Percentiles rank a stretch among this genome's conserved stretches.
Evolutionary conservation across 2,329 filamentous ascomycete genomes (phyloP).

Genomic region (Lecanosticta acicola): DNA sequence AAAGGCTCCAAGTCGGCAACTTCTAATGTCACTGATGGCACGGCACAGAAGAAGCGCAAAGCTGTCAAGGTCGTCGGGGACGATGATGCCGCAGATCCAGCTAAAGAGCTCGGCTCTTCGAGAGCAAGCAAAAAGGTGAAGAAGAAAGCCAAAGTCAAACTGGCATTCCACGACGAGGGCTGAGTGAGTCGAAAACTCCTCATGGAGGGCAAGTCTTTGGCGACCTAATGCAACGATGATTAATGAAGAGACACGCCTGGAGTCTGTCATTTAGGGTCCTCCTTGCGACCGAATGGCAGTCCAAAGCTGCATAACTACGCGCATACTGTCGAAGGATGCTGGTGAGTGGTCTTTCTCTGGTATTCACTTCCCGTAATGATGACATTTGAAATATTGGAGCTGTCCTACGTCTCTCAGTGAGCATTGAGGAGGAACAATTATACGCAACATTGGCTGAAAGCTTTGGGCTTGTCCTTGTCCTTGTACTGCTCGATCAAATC

Average conservation of each 20-base stretch:
- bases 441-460: constrained; percentile 19
- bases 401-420: constrained; percentile 22
- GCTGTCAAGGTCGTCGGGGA: constrained; percentile 32
- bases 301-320: not conserved
- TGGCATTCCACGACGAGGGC: constrained; percentile 33
- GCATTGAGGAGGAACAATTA: constrained; percentile 23
- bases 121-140: constrained; percentile 29
- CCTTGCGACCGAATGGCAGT: too few relatives aligned
- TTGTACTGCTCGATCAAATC: too few relatives aligned
- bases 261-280: too few relatives aligned
- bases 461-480: too few relatives aligned
- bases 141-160: constrained; percentile 34
- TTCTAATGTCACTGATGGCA: constrained; percentile 20
- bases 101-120: constrained; percentile 5
- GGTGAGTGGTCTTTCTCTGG: not conserved
- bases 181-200: too few relatives aligned
- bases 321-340: too few relatives aligned
- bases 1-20: constrained; percentile 7
- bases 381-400: constrained; percentile 28
- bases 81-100: constrained; percentile 21
- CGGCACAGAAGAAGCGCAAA: constrained; percentile 34
- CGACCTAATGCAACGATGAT: too few relatives aligned
- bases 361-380: constrained; percentile 7
- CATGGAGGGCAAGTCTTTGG: too few relatives aligned
- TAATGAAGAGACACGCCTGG: too few relatives aligned